Base-by-base conservation (phyloP, 2,329 filamentous ascomycete species). In the Aspergillus sp. region DNA sequence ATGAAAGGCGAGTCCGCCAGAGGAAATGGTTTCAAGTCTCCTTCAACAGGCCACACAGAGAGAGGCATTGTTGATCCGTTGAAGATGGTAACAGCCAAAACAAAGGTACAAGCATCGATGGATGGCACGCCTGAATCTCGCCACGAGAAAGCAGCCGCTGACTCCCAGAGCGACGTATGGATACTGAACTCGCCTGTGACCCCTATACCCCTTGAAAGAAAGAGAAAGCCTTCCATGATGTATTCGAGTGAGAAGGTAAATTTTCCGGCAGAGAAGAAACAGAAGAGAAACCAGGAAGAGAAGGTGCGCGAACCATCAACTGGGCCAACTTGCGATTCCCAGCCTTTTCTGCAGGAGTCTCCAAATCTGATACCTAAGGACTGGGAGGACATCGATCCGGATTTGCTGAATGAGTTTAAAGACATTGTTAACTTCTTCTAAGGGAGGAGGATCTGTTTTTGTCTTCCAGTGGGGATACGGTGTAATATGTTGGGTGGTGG, bases 341-440 rank as follows among this genome's bases (percentile, higher is more conserved):
- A 38, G 35, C 7, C 35, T 38, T 38, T 2, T 14, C 14, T 10
- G 14, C 35, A 38, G 35, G 14, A n/a, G n/a, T 19, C 20, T 14
- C 22, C 20, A 19, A 14, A 9, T 45, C 24, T 41, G 32, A 33
- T 50, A 7, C 45, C 53, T 13, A 26, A 33, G 14, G 55, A 56
- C 41, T 74, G 71, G 70, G 66, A 71, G 20, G 71, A 67, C 24
- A 65, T 76, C 20, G 72, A 72, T 44, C 65, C 65, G 40, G 59
- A 61, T 42, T 45, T 76, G 32, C 57, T 74, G 49, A 65, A 73
- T 49, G 70, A 75, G 54, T 75, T 73, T 52, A 69, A 69, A 38
- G 67, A 73, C 46, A 62, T 72, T 53, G 68, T 74, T 49, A 68
- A 73, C 46, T 69, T 76, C 50, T 60, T 71, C 40, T 71, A 53